Percentiles rank a stretch among this genome's conserved stretches.
Conservation (phyloP, 75 land plant species). For the Sequoia sempervirens region DNA sequence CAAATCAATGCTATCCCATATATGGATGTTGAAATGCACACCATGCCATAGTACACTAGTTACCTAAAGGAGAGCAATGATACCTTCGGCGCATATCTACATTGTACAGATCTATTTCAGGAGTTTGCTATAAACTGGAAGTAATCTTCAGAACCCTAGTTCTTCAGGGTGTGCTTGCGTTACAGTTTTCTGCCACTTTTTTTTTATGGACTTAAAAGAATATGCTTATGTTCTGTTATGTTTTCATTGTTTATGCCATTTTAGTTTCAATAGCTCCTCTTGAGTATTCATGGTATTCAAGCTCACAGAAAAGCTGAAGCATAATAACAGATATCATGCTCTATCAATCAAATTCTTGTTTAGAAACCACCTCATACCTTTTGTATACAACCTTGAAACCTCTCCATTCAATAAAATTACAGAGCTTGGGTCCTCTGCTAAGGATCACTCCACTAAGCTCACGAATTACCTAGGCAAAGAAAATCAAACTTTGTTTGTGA, state of each 20-base stretch:
- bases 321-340: background rate
- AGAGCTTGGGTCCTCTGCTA: conserved; percentile 86
- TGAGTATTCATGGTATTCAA: background rate
- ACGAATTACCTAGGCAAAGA: conserved; percentile 65
- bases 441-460: conserved; percentile 92
- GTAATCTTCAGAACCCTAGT: background rate
- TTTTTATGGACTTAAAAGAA: background rate
- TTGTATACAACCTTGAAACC: conserved; percentile 92
- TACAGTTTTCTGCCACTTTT: background rate
- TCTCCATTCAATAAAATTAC: conserved; percentile 97
- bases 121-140: background rate
- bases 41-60: background rate
- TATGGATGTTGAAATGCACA: background rate
- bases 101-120: background rate
- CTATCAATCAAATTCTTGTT: background rate
- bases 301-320: background rate
- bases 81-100: background rate
- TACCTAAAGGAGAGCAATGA: background rate
- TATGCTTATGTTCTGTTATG: background rate
- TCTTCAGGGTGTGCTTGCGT: background rate
- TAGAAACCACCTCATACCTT: conserved; percentile 25
- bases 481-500: background rate
- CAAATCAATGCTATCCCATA: background rate
- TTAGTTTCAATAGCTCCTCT: background rate
- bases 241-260: background rate